Base-by-base conservation (phyloP, 2,329 filamentous ascomycete species). In the Neopestalotiopsis clavispora region DNA sequence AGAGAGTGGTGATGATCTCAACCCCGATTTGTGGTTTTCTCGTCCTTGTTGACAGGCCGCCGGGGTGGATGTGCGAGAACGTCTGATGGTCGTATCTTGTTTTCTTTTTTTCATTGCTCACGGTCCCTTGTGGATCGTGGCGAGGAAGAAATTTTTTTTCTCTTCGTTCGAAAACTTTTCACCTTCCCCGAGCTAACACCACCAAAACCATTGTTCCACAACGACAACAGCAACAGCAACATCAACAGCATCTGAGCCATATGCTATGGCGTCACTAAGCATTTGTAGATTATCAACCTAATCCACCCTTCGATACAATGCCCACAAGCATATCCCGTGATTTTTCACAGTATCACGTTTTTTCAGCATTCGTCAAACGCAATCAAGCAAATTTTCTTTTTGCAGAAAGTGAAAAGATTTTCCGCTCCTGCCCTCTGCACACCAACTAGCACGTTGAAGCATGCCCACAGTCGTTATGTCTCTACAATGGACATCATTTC, bases 1-100 rank as follows among this genome's bases (percentile, higher is more conserved):
- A 95, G 92, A 91, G 89, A 91, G 91, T 91, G 91, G 90, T 94
- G 92, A 96, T 96, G 94, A 97, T 96, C 93, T 96, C 92, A 86
- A 91, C 92, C 92, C 91, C 84, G 86, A 80, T 86, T 80, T 13
- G 68, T 60, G 78, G 84, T 81, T 84, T 28, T 87, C 91, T 87
- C 88, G 89, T 56, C 68, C 89, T 91, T 95, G 84, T 92, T 23
- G 92, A 91, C 92, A 88, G 88, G 85, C 83, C 85, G 84, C 83
- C 85, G 84, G 91, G 92, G 92, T 92, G 92, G 92, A 92, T 89
- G 87, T 88, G 86, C 92, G 92, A 86, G 92, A 91, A 92, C 89
- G 92, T 95, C 93, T 96, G 93, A 95, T 93, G 93, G 93, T 86
- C 80, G 45, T 52, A 17, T 49, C 14, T 52, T 73, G 79, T 75